A percentile compares a stretch with the other conserved stretches of the same genome.
Evolutionary conservation across 441 rosid genomes (phyloP).

Genomic region (Adansonia gregorii): DNA sequence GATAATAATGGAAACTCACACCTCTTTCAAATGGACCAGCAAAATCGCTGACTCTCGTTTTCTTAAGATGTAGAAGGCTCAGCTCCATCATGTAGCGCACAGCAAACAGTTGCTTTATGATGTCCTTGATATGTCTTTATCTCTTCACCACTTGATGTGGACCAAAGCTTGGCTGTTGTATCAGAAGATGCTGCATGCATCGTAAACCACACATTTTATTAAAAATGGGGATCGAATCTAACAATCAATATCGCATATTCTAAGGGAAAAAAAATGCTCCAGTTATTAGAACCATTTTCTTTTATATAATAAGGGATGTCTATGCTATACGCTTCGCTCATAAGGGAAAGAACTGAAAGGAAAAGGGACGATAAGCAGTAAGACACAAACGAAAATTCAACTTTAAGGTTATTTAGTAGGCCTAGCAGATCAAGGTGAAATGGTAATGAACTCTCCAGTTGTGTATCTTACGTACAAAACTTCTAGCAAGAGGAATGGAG

Average conservation of each 20-base stretch:
- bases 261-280: background rate
- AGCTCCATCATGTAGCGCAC: constrained; percentile 90
- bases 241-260: background rate
- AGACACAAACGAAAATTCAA: too few relatives aligned
- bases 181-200: constrained; percentile 77
- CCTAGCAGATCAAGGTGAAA: background rate
- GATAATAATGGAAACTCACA: background rate
- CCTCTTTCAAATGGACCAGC: background rate
- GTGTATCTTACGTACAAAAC: background rate
- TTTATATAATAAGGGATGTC: background rate
- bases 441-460: background rate
- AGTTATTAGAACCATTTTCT: background rate
- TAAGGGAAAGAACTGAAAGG: too few relatives aligned
- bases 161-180: constrained; percentile 86
- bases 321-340: too few relatives aligned
- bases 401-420: background rate
- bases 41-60: constrained; percentile 15
- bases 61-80: constrained; percentile 50
- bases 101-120: constrained; percentile 86
- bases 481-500: background rate
- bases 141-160: constrained; percentile 64
- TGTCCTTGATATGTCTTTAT: constrained; percentile 83
- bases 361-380: too few relatives aligned
- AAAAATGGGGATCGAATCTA: background rate
- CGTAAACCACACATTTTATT: background rate